These are phyloP conservation scores for Pyrenochaeta sp. DNA, from an alignment of 2,329 filamentous ascomycete genomes.

Conservation along the genomic window DNA sequence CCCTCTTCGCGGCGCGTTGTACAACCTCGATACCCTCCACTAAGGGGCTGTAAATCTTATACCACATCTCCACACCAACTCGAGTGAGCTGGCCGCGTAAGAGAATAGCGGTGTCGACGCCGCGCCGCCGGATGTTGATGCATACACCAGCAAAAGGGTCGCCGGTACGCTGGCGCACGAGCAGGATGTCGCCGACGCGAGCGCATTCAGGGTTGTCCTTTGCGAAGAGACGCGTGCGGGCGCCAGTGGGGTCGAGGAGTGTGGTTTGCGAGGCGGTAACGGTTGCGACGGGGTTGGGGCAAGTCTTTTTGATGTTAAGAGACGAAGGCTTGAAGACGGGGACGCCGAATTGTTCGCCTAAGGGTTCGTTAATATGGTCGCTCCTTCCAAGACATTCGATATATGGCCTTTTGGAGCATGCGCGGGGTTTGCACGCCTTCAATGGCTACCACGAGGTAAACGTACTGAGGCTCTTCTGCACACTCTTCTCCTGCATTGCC, in stretches of 20 bases:
- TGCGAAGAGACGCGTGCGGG: slow-evolving; percentile 82
- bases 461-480: slow-evolving; percentile 22
- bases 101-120: slow-evolving; percentile 86
- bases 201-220: slow-evolving; percentile 79
- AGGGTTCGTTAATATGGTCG: slow-evolving; percentile 4
- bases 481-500: slow-evolving; percentile 19
- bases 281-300: slow-evolving; percentile 72
- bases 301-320: slow-evolving; percentile 63
- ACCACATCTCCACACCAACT: slow-evolving; percentile 95
- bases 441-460: neutral
- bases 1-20: slow-evolving; percentile 83
- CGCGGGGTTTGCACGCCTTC: neutral
- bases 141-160: slow-evolving; percentile 92
- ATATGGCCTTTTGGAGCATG: neutral
- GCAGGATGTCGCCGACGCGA: slow-evolving; percentile 87
- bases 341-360: slow-evolving; percentile 51
- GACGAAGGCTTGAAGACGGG: slow-evolving; percentile 61
- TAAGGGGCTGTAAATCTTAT: slow-evolving; percentile 91
- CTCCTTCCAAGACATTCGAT: too few relatives aligned
- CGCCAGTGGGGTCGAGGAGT: slow-evolving; percentile 83
- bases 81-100: slow-evolving; percentile 86
- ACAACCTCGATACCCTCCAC: slow-evolving; percentile 93
- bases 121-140: slow-evolving; percentile 83
- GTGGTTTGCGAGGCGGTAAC: slow-evolving; percentile 75
- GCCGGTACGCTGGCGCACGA: slow-evolving; percentile 82